Conservation (phyloP, 1,284 basidiomycete species). For the Ceratobasidium sp. region DNA sequence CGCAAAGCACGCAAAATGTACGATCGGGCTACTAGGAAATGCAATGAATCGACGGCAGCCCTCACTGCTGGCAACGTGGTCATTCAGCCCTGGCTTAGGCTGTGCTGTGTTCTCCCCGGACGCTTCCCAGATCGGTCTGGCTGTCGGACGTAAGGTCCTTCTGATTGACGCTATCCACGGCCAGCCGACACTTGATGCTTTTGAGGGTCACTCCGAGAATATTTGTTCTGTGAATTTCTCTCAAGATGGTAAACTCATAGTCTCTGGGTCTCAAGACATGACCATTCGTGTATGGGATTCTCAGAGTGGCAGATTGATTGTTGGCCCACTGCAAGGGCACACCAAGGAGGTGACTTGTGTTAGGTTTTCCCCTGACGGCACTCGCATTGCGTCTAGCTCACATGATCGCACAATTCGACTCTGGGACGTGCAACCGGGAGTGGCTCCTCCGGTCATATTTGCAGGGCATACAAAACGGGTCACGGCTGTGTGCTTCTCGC, state of each 20-base stretch:
- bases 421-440: too few relatives aligned
- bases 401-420: too few relatives aligned
- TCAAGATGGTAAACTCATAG: neutral
- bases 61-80: neutral
- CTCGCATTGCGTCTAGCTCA: too few relatives aligned
- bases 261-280: constrained; percentile 4
- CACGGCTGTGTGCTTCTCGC: too few relatives aligned
- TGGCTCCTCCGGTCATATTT: too few relatives aligned
- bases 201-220: constrained; percentile 43
- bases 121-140: neutral
- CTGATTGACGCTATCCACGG: neutral
- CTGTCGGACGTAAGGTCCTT: neutral
- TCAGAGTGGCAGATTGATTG: neutral
- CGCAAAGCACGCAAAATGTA: neutral
- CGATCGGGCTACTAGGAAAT: neutral
- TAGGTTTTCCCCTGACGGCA: too few relatives aligned
- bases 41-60: neutral
- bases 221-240: constrained; percentile 41
- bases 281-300: neutral
- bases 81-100: neutral
- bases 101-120: neutral
- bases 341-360: too few relatives aligned
- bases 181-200: neutral
- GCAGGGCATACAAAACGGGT: too few relatives aligned
- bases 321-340: too few relatives aligned